Evolutionary conservation across 345 rosid genomes (phyloP), one percentile per base, ranked within the genome.

Genomic region (Heritiera fomes): DNA sequence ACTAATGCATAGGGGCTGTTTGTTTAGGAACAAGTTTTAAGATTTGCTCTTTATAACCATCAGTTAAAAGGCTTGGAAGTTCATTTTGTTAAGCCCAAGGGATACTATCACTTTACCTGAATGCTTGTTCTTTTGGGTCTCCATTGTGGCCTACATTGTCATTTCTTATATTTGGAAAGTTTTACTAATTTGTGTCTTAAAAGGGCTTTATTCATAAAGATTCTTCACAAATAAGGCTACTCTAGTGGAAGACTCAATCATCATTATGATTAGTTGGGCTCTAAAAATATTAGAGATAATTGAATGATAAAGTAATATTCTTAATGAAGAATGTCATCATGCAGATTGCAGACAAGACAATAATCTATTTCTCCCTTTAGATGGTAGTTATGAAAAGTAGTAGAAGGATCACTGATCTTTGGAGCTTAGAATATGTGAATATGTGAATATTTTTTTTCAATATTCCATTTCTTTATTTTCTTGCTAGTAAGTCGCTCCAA

Each of bases 71-170:
- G 77, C 61, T 73, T 79, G 40, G 43, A 80, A 77, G 52, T 75
- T 83, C 77, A 61, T 77, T 78, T 78, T 66, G 78, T 46, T 66
- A 74, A 61, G 73, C 80, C 80, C 64, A 20, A 83, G 73, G 82
- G 81, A 34, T 34, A 34, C 68, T 81, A 82, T 83, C 77, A 59
- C 83, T 84, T 87, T 83, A 79, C 73, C 58, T 67, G 43, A 86
- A 87, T 82, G 80, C 53, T 63, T 61, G 81, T 75, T 73, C 89
- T 82, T 84, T 87, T 76, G 77, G 90, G 94, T 92, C 90, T 85
- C 85, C 90, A 38, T 84, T 84, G 45, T 90, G 91, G 94, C 88
- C 89, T 87, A 83, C 91, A 88, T 66, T 83, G 80, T 85, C 86
- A 82, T 82, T 71, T 88, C 77, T 86, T 88, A 83, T 62, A 76